Base-by-base conservation (phyloP, 2,329 filamentous ascomycete genomes). In the Fusarium pilosicola region DNA sequence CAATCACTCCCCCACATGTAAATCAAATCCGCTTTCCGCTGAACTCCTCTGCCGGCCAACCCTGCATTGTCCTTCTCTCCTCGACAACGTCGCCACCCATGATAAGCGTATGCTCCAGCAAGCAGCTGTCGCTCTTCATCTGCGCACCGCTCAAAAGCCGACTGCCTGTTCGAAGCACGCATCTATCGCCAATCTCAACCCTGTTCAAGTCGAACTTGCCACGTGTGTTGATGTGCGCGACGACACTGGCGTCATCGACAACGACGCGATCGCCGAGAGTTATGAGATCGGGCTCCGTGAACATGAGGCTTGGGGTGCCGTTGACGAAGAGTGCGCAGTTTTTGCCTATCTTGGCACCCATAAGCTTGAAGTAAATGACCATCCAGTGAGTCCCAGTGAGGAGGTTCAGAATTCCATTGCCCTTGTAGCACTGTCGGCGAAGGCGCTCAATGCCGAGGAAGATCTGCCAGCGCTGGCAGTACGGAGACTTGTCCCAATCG, bases 391-490 rank as follows among this genome's bases (percentile, higher is more conserved):
- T 68, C 3, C 65, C 65, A 0, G 65, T 68, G 0, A 68, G 24
- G 0, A 68, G 28, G 1, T 51, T 48, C 0, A 68, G 65, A 0
- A 68, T 61, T 0, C 65, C 63, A 2, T 68, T 68, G 9, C 63
- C 45, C 1, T 34, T 41, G 18, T 68, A 68, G n/a, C 62, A 68
- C 0, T 28, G 17, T 11, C 65, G 36, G 12, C 65, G 45, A 1
- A 68, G 52, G 0, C 63, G 65, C 13, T 68, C 65, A 12, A 68
- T 52, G 1, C 52, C 39, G 2, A 68, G 65, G 18, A 68, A 68
- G 54, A 68, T 68, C 39, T 68, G 65, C 65, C 65, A 68, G 2
- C 65, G 63, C 5, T 68, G 65, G 1, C 65, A 68, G 12, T 68
- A 68, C 3, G 65, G 42, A 8, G 65, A 68, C 24, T 62, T 52